Evolutionary conservation across 768 basidiomycete species (phyloP).

Genomic region (Trametes coccinea): DNA sequence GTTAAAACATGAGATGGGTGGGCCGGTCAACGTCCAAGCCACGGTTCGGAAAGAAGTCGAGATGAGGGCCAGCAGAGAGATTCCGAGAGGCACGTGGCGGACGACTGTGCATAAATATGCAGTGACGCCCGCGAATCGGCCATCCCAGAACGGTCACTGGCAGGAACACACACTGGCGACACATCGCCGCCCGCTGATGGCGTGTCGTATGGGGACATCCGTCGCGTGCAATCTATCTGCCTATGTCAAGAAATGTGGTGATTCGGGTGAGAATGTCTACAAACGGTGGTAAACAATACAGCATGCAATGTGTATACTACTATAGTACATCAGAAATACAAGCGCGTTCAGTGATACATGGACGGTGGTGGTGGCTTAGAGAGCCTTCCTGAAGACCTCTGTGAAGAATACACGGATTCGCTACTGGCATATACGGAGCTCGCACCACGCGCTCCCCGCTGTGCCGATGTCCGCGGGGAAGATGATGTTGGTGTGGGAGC

Average conservation of each 20-base stretch:
- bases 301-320: neutral
- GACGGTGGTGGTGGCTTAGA: constrained; percentile 30
- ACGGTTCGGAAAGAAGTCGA: neutral
- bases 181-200: constrained; percentile 4
- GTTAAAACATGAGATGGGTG: neutral
- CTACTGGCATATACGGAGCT: neutral
- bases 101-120: constrained; percentile 12
- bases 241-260: neutral
- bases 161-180: neutral
- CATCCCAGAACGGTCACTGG: neutral
- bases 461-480: constrained; percentile 7
- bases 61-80: constrained; percentile 14
- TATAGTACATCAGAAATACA: constrained; percentile 1
- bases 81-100: constrained; percentile 10
- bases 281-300: constrained; percentile 9
- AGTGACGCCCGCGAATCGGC: constrained; percentile 3
- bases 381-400: constrained; percentile 24
- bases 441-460: neutral
- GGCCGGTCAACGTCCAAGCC: neutral
- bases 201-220: neutral
- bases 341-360: constrained; percentile 10
- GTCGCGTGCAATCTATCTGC: constrained; percentile 5
- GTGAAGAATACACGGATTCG: constrained; percentile 1
- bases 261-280: neutral
- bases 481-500: constrained; percentile 2